Evolutionary conservation across 495 filamentous ascomycete genomes (phyloP), one percentile per base, ranked within the genome.

Genomic region (Rhizodiscina lignyota): DNA sequence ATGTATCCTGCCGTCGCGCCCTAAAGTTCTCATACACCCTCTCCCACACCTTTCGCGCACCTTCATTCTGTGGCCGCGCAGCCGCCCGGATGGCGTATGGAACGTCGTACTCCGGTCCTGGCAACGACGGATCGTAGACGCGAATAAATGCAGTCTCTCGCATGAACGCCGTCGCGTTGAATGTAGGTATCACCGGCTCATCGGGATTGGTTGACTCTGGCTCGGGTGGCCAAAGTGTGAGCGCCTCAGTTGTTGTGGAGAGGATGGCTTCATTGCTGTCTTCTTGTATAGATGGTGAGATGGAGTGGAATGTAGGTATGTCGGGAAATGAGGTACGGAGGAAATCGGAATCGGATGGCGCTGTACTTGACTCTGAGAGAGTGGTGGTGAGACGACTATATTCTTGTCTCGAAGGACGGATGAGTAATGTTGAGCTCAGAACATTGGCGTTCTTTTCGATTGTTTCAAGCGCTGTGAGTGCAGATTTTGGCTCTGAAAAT

Each of bases 1-100:
- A 60, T 16, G 58, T 42, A 40, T 58, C 55, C 53, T 52, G 52
- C 34, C 56, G 35, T 32, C 47, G 45, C 46, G 52, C 48, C 28
- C 49, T 48, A 44, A 56, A 60, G 12, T 37, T 27, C 19, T 55
- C 56, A 36, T 58, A 58, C 31, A 60, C 35, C 35, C 38, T 43
- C 36, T 60, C 55, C 66, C 66, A 70, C 23, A 59, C 57, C 30
- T 35, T 52, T 21, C 52, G 51, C 2, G 61, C 61, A n/a, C 66
- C 49, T 34, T 48, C 42, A 17, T 51, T 40, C 31, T 46, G 45
- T 1, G 65, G 65, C 34, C 47, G 44, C 1, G 59, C 51, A 13
- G 37, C 44, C 11, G 54, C 45, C 18, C 53, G 43, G 8, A 45
- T 41, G 6, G 44, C 41, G 24, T 45, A 52, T 1, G 56, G 52